phyloP scores from a whole-genome alignment of 75 land plant species.

The Gnetum montanum region DNA sequence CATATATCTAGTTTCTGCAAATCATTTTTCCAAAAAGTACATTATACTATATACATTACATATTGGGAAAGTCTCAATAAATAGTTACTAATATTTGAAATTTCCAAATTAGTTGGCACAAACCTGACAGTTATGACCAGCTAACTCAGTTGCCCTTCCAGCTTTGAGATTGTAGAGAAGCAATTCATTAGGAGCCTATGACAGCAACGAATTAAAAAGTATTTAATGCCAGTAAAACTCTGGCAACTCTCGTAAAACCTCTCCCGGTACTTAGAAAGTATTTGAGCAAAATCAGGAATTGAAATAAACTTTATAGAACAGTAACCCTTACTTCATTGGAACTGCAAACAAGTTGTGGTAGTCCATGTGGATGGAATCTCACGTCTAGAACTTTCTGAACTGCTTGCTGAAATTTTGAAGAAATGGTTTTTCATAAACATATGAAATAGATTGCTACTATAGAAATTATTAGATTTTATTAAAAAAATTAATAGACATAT shows the following conservation, averaged over 20 bases:
- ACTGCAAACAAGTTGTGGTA: slow-evolving; percentile 28
- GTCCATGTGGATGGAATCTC: slow-evolving; percentile 35
- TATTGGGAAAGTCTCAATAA: neutral
- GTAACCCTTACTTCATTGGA: slow-evolving; percentile 26
- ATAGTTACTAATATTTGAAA: neutral
- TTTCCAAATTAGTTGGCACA: neutral
- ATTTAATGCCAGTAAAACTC: neutral
- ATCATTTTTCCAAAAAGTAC: too few relatives aligned
- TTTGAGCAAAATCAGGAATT: neutral
- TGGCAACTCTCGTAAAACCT: neutral
- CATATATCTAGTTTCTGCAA: too few relatives aligned
- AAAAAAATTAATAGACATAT: too few relatives aligned
- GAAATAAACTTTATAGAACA: neutral
- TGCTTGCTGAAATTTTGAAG: slow-evolving; percentile 40
- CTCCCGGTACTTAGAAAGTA: neutral
- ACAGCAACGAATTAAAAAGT: neutral
- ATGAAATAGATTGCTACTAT: neutral
- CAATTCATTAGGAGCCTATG: slow-evolving; percentile 37
- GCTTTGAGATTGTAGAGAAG: slow-evolving; percentile 25
- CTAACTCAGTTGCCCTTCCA: slow-evolving; percentile 29
- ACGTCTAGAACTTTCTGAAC: slow-evolving; percentile 40
- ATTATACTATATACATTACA: too few relatives aligned
- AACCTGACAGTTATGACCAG: slow-evolving; percentile 45
- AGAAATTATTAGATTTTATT: too few relatives aligned
- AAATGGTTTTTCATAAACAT: slow-evolving; percentile 1